phyloP scores from a whole-genome alignment of 306 rosid species.

The Vachellia pachyceras region DNA sequence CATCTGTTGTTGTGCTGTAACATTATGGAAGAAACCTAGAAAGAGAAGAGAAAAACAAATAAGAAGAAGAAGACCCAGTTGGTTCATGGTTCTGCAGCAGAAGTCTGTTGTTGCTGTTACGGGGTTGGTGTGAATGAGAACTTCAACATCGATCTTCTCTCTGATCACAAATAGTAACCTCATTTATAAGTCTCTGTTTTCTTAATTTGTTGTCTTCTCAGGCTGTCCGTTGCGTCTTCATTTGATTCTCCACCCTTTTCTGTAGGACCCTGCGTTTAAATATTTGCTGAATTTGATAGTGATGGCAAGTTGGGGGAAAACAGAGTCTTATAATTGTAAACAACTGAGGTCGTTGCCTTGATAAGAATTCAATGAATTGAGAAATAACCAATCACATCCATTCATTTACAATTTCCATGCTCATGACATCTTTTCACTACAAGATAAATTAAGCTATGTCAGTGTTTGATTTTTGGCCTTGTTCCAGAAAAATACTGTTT shows the following conservation, averaged over 20 bases:
- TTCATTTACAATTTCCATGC: not conserved
- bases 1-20: slow-evolving; percentile 49
- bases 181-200: slow-evolving; percentile 29
- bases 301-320: slow-evolving; percentile 47
- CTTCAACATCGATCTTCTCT: not conserved
- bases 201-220: slow-evolving; percentile 44
- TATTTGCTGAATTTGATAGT: slow-evolving; percentile 36
- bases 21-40: slow-evolving; percentile 38
- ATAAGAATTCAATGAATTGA: slow-evolving; percentile 32
- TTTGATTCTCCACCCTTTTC: slow-evolving; percentile 24
- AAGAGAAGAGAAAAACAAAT: slow-evolving; percentile 38
- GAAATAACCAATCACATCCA: slow-evolving; percentile 33
- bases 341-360: slow-evolving; percentile 40
- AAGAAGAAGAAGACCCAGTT: slow-evolving; percentile 6
- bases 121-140: slow-evolving; percentile 44
- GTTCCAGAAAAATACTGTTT: not conserved
- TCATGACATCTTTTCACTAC: not conserved
- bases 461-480: not conserved
- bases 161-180: slow-evolving; percentile 25
- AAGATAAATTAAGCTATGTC: slow-evolving; percentile 6
- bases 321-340: slow-evolving; percentile 31
- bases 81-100: slow-evolving; percentile 52
- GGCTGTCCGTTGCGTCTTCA: slow-evolving; percentile 42
- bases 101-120: not conserved
- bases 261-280: not conserved